phyloP scores from a whole-genome alignment of 169 alveolate genomes.

The Cryptosporidium parvum region DNA sequence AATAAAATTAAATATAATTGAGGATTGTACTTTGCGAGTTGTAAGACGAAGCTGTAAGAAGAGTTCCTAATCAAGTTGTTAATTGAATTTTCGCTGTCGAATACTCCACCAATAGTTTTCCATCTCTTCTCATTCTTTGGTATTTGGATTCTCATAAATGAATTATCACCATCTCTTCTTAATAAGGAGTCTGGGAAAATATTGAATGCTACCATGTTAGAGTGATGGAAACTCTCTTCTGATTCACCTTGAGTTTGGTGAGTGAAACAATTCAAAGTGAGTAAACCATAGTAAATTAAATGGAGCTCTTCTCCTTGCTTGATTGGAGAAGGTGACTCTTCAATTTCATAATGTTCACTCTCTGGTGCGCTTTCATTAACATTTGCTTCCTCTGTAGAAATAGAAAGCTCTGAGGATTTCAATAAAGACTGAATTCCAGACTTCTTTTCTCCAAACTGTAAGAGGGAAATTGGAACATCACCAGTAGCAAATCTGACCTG shows the following conservation, averaged over 20 bases:
- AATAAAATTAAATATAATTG: constrained; percentile 41
- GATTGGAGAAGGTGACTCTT: not conserved
- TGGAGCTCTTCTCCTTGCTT: constrained; percentile 42
- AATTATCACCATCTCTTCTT: constrained; percentile 8
- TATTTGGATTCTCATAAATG: constrained; percentile 3
- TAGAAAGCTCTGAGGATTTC: not conserved
- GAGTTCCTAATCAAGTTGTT: constrained; percentile 22
- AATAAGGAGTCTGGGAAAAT: constrained; percentile 50
- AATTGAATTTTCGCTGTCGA: constrained; percentile 8
- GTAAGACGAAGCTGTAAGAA: constrained; percentile 37
- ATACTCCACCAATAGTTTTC: not conserved
- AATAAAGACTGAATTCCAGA: not conserved
- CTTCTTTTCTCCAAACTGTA: not conserved
- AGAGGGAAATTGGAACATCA: constrained; percentile 29
- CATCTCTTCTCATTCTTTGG: constrained; percentile 47
- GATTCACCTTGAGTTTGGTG: not conserved
- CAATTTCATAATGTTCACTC: not conserved
- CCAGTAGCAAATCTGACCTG: constrained; percentile 18
- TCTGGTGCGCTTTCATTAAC: not conserved
- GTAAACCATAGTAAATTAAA: constrained; percentile 33
- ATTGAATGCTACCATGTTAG: constrained; percentile 4
- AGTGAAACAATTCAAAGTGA: constrained; percentile 45
- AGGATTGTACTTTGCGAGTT: constrained; percentile 47
- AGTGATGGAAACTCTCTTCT: not conserved
- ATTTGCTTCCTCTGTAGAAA: not conserved